Evolutionary conservation across 768 basidiomycete species (phyloP).

Genomic region (Tricholoma bakamatsutake): DNA sequence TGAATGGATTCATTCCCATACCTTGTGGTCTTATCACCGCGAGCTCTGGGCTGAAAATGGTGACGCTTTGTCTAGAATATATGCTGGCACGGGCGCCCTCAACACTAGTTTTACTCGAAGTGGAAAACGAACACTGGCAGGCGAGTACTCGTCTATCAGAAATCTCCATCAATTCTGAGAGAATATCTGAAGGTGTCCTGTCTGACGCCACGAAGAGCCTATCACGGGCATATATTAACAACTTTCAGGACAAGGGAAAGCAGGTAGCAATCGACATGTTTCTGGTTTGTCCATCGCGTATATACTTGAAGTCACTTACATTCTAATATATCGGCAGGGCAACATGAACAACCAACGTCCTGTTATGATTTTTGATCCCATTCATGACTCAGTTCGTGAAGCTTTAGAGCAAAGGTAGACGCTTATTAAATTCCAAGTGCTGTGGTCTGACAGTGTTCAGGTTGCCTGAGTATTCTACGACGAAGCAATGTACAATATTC

Average conservation of each 20-base stretch:
- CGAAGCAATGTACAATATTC: slow-evolving; percentile 68
- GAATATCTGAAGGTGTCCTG: slow-evolving; percentile 55
- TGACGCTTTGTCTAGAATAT: slow-evolving; percentile 87
- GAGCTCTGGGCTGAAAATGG: slow-evolving; percentile 98
- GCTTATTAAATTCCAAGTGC: neutral
- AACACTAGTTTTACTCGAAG: slow-evolving; percentile 95
- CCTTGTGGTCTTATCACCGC: slow-evolving; percentile 83
- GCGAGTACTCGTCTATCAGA: slow-evolving; percentile 29
- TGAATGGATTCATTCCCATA: slow-evolving; percentile 63
- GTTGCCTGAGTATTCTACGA: slow-evolving; percentile 77
- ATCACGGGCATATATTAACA: slow-evolving; percentile 94
- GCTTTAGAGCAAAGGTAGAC: slow-evolving; percentile 64
- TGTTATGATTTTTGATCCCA: slow-evolving; percentile 90
- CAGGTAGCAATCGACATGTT: slow-evolving; percentile 95
- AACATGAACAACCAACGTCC: slow-evolving; percentile 84
- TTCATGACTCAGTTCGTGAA: slow-evolving; percentile 80
- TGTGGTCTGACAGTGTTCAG: slow-evolving; percentile 30
- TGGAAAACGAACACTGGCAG: slow-evolving; percentile 90
- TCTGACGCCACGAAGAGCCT: slow-evolving; percentile 97
- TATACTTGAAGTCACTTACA: neutral
- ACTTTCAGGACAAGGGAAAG: slow-evolving; percentile 94
- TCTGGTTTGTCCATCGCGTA: slow-evolving; percentile 49
- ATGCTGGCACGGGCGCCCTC: slow-evolving; percentile 88
- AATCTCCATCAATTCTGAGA: neutral
- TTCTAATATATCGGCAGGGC: slow-evolving; percentile 53